A percentile compares a stretch with the other conserved stretches of the same genome.
Evolutionary conservation across 2,329 filamentous ascomycete genomes (phyloP).

Genomic region (Didymella pomorum): DNA sequence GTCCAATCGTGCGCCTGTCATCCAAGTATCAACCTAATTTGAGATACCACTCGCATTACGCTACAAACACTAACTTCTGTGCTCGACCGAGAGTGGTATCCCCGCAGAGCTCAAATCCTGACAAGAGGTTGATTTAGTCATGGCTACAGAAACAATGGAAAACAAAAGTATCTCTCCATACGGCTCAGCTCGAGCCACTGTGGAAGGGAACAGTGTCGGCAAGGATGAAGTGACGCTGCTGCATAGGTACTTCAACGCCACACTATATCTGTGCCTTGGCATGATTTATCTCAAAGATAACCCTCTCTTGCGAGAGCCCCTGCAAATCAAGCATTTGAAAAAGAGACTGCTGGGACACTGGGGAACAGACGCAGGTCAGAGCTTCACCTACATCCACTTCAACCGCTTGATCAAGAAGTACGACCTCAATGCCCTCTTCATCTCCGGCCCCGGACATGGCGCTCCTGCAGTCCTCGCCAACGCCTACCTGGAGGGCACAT

Average conservation of each 20-base stretch:
- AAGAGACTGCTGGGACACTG: constrained; percentile 78
- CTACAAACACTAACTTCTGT: no score
- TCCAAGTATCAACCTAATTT: no score
- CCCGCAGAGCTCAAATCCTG: no score
- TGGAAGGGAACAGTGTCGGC: no score
- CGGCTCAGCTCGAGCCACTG: no score
- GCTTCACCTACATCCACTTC: constrained; percentile 83
- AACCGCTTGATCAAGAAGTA: constrained; percentile 85
- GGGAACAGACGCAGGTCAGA: constrained; percentile 80
- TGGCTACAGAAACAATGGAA: no score
- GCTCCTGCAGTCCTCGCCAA: constrained; percentile 79
- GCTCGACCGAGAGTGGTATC: no score
- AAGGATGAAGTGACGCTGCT: constrained; percentile 73
- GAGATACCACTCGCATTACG: no score
- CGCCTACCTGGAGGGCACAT: constrained; percentile 78
- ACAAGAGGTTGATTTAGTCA: no score
- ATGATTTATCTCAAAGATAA: constrained; percentile 83
- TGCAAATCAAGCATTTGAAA: constrained; percentile 76
- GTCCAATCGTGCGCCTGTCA: no score
- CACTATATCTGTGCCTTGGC: constrained; percentile 76
- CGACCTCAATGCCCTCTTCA: constrained; percentile 73
- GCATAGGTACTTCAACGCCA: constrained; percentile 77
- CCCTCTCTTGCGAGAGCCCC: constrained; percentile 73
- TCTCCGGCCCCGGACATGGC: constrained; percentile 80
- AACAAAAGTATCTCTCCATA: no score